Conservation (phyloP, 192 early-diverging fungal species). For the Phycomyces nitens region DNA sequence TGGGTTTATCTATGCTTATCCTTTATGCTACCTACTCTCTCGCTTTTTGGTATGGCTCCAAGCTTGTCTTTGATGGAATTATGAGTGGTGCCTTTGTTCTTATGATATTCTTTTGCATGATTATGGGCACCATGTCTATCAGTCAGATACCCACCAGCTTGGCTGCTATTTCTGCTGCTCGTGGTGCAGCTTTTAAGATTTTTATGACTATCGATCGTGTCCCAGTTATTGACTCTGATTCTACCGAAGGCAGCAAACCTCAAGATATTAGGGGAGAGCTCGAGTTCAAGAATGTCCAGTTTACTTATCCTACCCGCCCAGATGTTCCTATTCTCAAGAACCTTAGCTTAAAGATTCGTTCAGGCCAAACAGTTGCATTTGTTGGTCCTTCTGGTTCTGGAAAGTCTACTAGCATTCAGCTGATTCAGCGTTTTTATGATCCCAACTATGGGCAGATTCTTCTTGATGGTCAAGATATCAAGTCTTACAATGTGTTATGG, state of each 20-base stretch:
- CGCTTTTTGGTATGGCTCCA: slow-evolving; percentile 81
- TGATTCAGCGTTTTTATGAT: slow-evolving; percentile 88
- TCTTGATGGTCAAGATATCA: slow-evolving; percentile 75
- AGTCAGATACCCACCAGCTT: slow-evolving; percentile 73
- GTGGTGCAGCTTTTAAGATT: slow-evolving; percentile 79
- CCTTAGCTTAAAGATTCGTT: slow-evolving; percentile 62
- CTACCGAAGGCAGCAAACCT: slow-evolving; percentile 43
- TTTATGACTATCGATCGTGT: slow-evolving; percentile 82
- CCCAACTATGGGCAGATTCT: slow-evolving; percentile 49
- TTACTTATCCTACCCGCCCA: slow-evolving; percentile 81
- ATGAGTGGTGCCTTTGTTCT: slow-evolving; percentile 56
- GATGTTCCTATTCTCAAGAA: slow-evolving; percentile 78
- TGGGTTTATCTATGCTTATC: slow-evolving; percentile 72
- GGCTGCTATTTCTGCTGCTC: slow-evolving; percentile 64
- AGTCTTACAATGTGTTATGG: slow-evolving; percentile 75
- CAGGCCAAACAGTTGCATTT: slow-evolving; percentile 84
- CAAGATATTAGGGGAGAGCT: slow-evolving; percentile 61
- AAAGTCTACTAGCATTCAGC: slow-evolving; percentile 80
- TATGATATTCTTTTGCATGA: slow-evolving; percentile 85
- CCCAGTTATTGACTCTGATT: slow-evolving; percentile 67
- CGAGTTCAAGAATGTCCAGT: slow-evolving; percentile 72
- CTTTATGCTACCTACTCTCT: slow-evolving; percentile 76
- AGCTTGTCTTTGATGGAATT: slow-evolving; percentile 44
- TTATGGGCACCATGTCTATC: slow-evolving; percentile 75
- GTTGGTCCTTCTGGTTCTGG: slow-evolving; percentile 86